phyloP scores from a whole-genome alignment of 441 rosid species.

The Populus trichocarpa region DNA sequence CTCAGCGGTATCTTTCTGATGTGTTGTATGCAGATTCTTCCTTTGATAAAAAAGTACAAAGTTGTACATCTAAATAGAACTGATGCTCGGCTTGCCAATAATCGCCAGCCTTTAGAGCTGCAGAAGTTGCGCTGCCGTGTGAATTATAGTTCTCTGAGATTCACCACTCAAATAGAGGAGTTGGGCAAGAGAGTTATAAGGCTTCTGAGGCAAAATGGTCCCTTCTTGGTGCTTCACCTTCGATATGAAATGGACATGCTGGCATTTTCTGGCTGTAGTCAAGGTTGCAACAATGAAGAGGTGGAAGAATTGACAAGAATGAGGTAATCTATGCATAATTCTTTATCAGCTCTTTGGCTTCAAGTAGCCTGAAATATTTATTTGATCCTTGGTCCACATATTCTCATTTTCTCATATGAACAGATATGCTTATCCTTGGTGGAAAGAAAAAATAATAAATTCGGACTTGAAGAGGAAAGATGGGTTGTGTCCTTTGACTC shows the following conservation, averaged over 20 bases:
- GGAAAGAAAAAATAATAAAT: slow-evolving; percentile 90
- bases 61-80: slow-evolving; percentile 83
- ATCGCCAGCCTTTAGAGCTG: slow-evolving; percentile 60
- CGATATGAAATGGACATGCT: slow-evolving; percentile 97
- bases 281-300: slow-evolving; percentile 76
- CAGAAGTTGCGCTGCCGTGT: slow-evolving; percentile 91
- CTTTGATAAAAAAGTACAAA: slow-evolving; percentile 75
- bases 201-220: slow-evolving; percentile 71
- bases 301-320: slow-evolving; percentile 83
- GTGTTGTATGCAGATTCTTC: slow-evolving; percentile 64
- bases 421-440: slow-evolving; percentile 96
- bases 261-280: slow-evolving; percentile 94
- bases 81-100: slow-evolving; percentile 83
- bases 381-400: background rate
- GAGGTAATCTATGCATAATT: slow-evolving; percentile 47
- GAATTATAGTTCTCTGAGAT: slow-evolving; percentile 72
- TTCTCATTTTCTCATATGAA: slow-evolving; percentile 6
- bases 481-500: slow-evolving; percentile 89
- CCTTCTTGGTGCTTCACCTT: slow-evolving; percentile 82
- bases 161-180: slow-evolving; percentile 90
- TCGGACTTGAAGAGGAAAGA: slow-evolving; percentile 84
- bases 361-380: slow-evolving; percentile 3
- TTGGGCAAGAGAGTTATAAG: slow-evolving; percentile 71
- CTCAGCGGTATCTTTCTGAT: background rate
- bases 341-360: background rate